These are phyloP conservation scores for Coemansia brasiliensis DNA, from an alignment of 192 early-diverging fungal species.

Conservation along the genomic window DNA sequence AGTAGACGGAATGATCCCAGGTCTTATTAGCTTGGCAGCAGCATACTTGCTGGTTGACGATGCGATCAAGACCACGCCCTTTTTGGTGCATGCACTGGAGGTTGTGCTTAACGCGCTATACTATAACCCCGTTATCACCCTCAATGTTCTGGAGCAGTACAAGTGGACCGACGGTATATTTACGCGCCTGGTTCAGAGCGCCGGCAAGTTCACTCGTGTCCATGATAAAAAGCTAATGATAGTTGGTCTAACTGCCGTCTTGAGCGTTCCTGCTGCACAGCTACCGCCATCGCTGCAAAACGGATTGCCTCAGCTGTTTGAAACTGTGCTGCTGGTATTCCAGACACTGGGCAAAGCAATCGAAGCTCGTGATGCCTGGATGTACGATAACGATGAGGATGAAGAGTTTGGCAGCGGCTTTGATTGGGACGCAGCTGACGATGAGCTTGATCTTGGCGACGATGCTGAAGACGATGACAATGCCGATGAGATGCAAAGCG, in stretches of 20 bases:
- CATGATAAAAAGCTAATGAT: conserved; percentile 95
- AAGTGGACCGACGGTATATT: conserved; percentile 78
- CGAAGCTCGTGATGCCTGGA: conserved; percentile 42
- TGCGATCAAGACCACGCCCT: conserved; percentile 63
- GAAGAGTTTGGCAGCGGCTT: conserved; percentile 24
- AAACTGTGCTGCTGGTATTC: conserved; percentile 71
- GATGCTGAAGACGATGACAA: conserved; percentile 65
- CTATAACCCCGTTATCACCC: conserved; percentile 80
- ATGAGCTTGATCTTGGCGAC: conserved; percentile 51
- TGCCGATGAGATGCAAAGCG: conserved; percentile 62
- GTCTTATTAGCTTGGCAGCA: conserved; percentile 69
- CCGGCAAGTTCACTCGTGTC: conserved; percentile 78
- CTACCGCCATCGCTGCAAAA: conserved; percentile 70
- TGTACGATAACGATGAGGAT: conserved; percentile 45
- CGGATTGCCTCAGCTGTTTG: conserved; percentile 75
- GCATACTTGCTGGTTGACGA: conserved; percentile 62
- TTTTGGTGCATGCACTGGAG: conserved; percentile 78
- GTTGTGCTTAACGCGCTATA: conserved; percentile 81
- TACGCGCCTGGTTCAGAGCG: conserved; percentile 70
- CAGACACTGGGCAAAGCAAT: conserved; percentile 67
- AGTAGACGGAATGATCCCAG: conserved; percentile 71
- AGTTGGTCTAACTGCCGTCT: conserved; percentile 70
- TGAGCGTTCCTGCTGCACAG: conserved; percentile 69
- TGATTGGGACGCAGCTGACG: conserved; percentile 44
- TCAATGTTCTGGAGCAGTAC: conserved; percentile 77